phyloP scores from a whole-genome alignment of 805 yeast species.

The Phaffomyces antillensis region DNA sequence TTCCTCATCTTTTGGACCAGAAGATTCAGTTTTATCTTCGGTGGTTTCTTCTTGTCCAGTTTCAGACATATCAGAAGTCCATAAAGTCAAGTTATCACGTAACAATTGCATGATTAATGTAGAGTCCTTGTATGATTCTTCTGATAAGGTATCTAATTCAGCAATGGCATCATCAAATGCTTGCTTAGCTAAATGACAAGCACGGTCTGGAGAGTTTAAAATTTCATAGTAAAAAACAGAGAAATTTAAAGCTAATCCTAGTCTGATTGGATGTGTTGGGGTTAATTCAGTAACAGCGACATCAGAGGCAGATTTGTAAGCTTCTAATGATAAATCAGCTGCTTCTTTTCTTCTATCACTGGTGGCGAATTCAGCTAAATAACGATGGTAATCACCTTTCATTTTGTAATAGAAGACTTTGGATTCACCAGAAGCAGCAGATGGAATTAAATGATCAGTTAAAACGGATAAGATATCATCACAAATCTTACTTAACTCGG shows the following conservation, averaged over 20 bases:
- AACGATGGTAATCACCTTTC: conserved; percentile 99
- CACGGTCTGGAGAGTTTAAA: conserved; percentile 96
- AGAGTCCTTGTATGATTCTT: conserved; percentile 97
- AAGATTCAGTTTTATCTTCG: conserved; percentile 25
- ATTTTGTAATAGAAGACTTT: conserved; percentile 97
- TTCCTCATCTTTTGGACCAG: conserved; percentile 25
- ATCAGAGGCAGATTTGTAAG: conserved; percentile 92
- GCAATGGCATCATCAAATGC: conserved; percentile 99
- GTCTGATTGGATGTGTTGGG: conserved; percentile 97
- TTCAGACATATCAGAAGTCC: conserved; percentile 94
- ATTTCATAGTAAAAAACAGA: conserved; percentile 98
- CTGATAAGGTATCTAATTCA: conserved; percentile 93
- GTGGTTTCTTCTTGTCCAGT: conserved; percentile 55
- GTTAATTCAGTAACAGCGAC: conserved; percentile 95
- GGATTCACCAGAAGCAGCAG: conserved; percentile 95
- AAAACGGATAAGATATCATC: conserved; percentile 87
- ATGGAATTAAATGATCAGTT: conserved; percentile 83
- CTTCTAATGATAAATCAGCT: conserved; percentile 86
- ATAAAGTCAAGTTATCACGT: conserved; percentile 95
- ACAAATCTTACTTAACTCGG: conserved; percentile 87
- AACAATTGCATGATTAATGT: conserved; percentile 98
- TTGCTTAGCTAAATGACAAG: conserved; percentile 97
- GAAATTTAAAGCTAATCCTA: conserved; percentile 96
- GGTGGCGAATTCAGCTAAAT: conserved; percentile 92
- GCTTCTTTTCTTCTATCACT: conserved; percentile 89